Evolutionary conservation across 1,284 basidiomycete genomes (phyloP).

Genomic region (Malassezia cuniculi): DNA sequence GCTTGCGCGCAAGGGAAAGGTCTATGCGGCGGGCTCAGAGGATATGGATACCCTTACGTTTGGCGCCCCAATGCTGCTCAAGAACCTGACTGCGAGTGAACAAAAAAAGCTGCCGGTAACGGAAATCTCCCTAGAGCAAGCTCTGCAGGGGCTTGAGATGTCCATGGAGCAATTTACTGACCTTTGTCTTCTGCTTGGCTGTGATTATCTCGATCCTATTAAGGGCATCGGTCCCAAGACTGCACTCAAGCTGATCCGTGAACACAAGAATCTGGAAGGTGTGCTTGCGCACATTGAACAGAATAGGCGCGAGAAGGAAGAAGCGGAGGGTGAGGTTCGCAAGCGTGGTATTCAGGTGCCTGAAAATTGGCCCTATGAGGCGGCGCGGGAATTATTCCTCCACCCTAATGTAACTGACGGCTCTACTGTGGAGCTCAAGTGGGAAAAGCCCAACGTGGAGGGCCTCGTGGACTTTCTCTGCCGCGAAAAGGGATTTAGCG

Average conservation of each 20-base stretch:
- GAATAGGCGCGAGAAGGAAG: slow-evolving; percentile 16
- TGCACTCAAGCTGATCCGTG: slow-evolving; percentile 80
- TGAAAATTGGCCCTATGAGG: slow-evolving; percentile 90
- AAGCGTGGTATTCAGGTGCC: slow-evolving; percentile 54
- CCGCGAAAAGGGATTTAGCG: slow-evolving; percentile 91
- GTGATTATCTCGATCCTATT: slow-evolving; percentile 94
- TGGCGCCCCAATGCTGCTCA: slow-evolving; percentile 73
- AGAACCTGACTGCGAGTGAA: slow-evolving; percentile 96
- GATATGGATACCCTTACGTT: slow-evolving; percentile 99
- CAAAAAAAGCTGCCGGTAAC: slow-evolving; percentile 96
- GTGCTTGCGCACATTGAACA: slow-evolving; percentile 73
- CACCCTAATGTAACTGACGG: slow-evolving; percentile 78
- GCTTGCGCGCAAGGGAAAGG: slow-evolving; percentile 83
- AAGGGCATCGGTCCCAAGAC: slow-evolving; percentile 90
- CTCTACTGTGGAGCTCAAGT: slow-evolving; percentile 82
- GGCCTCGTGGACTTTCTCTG: slow-evolving; percentile 90
- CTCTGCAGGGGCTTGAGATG: slow-evolving; percentile 78
- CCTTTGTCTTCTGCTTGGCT: slow-evolving; percentile 88
- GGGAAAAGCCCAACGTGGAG: slow-evolving; percentile 84
- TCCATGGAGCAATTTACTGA: slow-evolving; percentile 90
- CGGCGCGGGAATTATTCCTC: slow-evolving; percentile 78
- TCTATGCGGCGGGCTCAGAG: slow-evolving; percentile 91
- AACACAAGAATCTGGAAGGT: slow-evolving; percentile 64
- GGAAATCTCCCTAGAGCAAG: slow-evolving; percentile 72
- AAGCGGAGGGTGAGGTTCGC: slow-evolving; percentile 44